Base-by-base conservation (phyloP, 768 basidiomycete species). In the Naganishia antarctica region DNA sequence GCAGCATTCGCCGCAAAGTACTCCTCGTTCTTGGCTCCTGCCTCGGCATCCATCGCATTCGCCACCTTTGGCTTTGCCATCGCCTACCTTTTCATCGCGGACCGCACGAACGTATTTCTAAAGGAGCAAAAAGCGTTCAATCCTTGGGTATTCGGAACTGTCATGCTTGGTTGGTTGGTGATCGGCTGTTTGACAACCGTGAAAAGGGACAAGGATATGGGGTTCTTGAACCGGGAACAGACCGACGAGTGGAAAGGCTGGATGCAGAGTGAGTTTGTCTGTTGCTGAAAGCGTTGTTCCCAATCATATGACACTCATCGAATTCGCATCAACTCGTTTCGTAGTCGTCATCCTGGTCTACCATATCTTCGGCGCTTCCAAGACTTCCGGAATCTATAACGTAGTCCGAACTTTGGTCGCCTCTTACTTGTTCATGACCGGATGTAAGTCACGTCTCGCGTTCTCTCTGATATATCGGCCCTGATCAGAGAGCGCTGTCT, bases 241-340 rank as follows among this genome's bases (percentile, higher is more conserved):
- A 94, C 91, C 0, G 90, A 96, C 69, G 91, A 96, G 78, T 96
- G 91, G 91, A 94, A 94, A 77, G 91, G 91, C 3, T 96, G 91
- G 91, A 96, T 96, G 91, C 91, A 96, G 81, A 82, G 90, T 90
- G 71, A 62, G 87, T 70, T 3, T 12, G 8, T 31, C 13, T 31
- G n/a, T 21, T 21, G n/a, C n/a, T n/a, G n/a, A n/a, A n/a, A n/a
- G n/a, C 40, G 49, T 16, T 2, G 16, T 21, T 15, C n/a, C n/a
- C n/a, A n/a, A 28, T 61, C 67, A 69, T 61, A 69, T 47, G 13
- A 25, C 47, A 59, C 5, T 8, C 18, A 44, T 9, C 7, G 26
- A n/a, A 18, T n/a, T 23, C 9, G 13, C 23, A 29, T 46, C 15
- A 11, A 26, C 25, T 32, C 9, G 21, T 31, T 31, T 7, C 41